Evolutionary conservation across 2,329 filamentous ascomycete genomes (phyloP).

Genomic region (Trichophyton verrucosum): DNA sequence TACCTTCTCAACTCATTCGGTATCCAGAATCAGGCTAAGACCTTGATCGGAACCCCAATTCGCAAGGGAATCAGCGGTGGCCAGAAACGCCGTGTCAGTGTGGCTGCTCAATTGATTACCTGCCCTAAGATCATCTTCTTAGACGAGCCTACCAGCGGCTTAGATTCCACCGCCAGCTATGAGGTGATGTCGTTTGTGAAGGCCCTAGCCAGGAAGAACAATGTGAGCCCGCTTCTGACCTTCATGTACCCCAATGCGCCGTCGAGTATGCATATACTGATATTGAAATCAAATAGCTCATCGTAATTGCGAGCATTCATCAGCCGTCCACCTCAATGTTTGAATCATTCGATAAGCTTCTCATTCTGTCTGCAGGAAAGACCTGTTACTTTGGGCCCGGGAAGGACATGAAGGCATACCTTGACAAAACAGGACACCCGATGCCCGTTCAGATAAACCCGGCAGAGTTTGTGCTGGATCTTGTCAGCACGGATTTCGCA

Average conservation of each 20-base stretch:
- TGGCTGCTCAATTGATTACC: constrained; percentile 71
- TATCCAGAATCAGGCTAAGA: constrained; percentile 54
- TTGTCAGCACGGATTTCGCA: constrained; percentile 66
- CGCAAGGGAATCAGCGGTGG: constrained; percentile 74
- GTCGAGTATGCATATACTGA: background rate
- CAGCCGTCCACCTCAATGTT: constrained; percentile 73
- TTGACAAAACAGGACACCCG: constrained; percentile 45
- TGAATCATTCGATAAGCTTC: constrained; percentile 65
- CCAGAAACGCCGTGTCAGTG: constrained; percentile 68
- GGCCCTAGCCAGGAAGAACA: constrained; percentile 52
- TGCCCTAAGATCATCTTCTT: constrained; percentile 69
- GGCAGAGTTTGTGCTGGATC: constrained; percentile 66
- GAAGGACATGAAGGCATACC: constrained; percentile 48
- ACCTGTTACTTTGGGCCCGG: constrained; percentile 63
- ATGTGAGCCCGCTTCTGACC: constrained; percentile 33
- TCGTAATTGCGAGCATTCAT: constrained; percentile 73
- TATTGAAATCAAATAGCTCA: constrained; percentile 39
- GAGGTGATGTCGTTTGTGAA: constrained; percentile 67
- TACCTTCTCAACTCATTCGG: constrained; percentile 61
- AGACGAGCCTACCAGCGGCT: constrained; percentile 71
- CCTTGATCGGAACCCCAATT: constrained; percentile 68
- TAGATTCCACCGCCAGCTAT: constrained; percentile 64
- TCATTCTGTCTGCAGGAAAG: constrained; percentile 58
- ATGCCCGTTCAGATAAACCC: constrained; percentile 64
- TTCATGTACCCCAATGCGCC: background rate